These are phyloP conservation scores for Skeletonema costatum DNA, from an alignment of 108 stramenopile genomes.

Conservation along the genomic window DNA sequence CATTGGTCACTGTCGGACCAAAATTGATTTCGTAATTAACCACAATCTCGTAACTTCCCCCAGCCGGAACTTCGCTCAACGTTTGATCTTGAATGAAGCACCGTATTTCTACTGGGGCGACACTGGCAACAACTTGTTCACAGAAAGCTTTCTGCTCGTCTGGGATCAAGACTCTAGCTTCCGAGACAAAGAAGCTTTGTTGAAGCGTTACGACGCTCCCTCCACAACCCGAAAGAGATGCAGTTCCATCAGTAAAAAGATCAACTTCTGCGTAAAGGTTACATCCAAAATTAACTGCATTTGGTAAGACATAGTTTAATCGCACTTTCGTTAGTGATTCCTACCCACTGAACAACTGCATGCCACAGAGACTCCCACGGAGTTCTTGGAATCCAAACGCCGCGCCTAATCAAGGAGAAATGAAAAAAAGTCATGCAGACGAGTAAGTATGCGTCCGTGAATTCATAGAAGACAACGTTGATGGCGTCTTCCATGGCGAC, in stretches of 20 bases:
- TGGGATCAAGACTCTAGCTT: slow-evolving; percentile 18
- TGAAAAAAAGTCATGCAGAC: no score
- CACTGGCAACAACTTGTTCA: not conserved
- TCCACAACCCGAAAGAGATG: slow-evolving; percentile 27
- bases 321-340: not conserved
- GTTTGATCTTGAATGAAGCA: slow-evolving; percentile 21
- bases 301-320: slow-evolving; percentile 36
- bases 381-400: not conserved
- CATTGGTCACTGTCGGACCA: not conserved
- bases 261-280: slow-evolving; percentile 29
- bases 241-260: slow-evolving; percentile 16
- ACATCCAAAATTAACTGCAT: slow-evolving; percentile 32
- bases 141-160: slow-evolving; percentile 33
- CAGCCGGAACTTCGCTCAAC: not conserved
- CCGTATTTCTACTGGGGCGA: not conserved
- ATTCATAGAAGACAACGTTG: no score
- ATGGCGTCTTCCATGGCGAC: no score
- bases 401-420: not conserved
- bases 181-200: slow-evolving; percentile 14
- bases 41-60: not conserved
- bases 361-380: slow-evolving; percentile 8
- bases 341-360: slow-evolving; percentile 32
- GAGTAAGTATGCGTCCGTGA: no score
- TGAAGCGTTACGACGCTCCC: slow-evolving; percentile 11
- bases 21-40: slow-evolving; percentile 10